Conservation (phyloP, 768 basidiomycete species). For the Russula brevipes region DNA sequence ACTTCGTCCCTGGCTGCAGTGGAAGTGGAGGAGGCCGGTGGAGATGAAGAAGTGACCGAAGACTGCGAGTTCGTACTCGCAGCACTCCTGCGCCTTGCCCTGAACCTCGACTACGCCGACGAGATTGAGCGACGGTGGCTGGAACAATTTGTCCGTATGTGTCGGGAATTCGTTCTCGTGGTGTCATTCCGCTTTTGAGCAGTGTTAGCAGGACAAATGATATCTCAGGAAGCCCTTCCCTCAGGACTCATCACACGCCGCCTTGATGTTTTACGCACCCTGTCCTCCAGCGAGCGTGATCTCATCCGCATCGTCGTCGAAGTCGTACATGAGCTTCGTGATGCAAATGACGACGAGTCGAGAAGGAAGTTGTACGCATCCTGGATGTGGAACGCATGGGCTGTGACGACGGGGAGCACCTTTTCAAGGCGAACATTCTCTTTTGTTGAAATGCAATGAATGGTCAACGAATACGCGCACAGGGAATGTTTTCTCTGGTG, state of each 20-base stretch:
- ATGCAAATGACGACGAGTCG: constrained; percentile 40
- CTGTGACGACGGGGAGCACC: constrained; percentile 77
- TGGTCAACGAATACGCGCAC: constrained; percentile 79
- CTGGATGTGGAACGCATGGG: constrained; percentile 72
- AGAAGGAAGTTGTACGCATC: constrained; percentile 60
- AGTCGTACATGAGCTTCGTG: constrained; percentile 58
- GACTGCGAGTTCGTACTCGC: constrained; percentile 67
- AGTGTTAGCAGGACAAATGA: constrained; percentile 62
- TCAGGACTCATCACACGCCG: constrained; percentile 64
- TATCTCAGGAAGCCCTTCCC: constrained; percentile 65
- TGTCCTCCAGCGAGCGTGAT: constrained; percentile 53
- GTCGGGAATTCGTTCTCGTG: not conserved
- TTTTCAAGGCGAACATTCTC: constrained; percentile 61
- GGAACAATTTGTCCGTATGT: constrained; percentile 78
- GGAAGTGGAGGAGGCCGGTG: constrained; percentile 35
- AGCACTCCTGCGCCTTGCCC: constrained; percentile 77
- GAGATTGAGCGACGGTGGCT: constrained; percentile 87
- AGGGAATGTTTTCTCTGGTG: constrained; percentile 74
- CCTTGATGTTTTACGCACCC: constrained; percentile 80
- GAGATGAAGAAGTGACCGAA: constrained; percentile 35
- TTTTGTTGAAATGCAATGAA: constrained; percentile 55
- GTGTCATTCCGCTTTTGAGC: constrained; percentile 1
- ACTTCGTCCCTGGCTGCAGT: constrained; percentile 48
- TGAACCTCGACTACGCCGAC: constrained; percentile 84
- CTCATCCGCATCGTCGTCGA: constrained; percentile 36